Evolutionary conservation across 345 rosid genomes (phyloP).

Genomic region (Lagerstroemia speciosa): DNA sequence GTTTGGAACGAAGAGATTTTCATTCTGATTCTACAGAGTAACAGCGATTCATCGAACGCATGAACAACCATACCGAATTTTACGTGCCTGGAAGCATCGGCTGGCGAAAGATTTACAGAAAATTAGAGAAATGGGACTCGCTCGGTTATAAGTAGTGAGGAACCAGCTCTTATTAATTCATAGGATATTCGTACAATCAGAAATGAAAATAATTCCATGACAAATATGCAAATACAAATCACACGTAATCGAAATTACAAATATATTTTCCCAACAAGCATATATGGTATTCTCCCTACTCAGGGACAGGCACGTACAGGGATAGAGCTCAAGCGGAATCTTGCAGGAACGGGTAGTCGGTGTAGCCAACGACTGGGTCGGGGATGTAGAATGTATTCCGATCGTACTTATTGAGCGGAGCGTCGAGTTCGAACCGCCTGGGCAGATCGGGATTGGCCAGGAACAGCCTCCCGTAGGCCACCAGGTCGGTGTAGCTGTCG

Average conservation of each 20-base stretch:
- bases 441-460: slow-evolving; percentile 8
- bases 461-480: slow-evolving; percentile 9
- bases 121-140: too few species aligned
- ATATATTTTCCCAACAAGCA: too few species aligned
- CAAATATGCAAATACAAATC: too few species aligned
- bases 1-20: too few species aligned
- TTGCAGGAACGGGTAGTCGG: slow-evolving; percentile 12
- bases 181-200: too few species aligned
- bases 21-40: too few species aligned
- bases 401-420: slow-evolving; percentile 7
- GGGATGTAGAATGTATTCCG: slow-evolving; percentile 3
- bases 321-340: neutral
- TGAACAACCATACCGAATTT: neutral
- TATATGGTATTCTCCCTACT: neutral
- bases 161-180: too few species aligned
- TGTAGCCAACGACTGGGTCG: slow-evolving; percentile 11
- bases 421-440: slow-evolving; percentile 3
- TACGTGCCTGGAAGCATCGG: too few species aligned
- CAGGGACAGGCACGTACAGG: neutral
- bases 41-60: neutral
- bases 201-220: too few species aligned
- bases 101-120: too few species aligned
- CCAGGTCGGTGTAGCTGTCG: neutral
- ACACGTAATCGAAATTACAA: too few species aligned
- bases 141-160: too few species aligned